Percentiles rank a stretch among this genome's conserved stretches.
Evolutionary conservation across 169 alveolate species (phyloP).

Genomic region (Plasmodium yoelii): DNA sequence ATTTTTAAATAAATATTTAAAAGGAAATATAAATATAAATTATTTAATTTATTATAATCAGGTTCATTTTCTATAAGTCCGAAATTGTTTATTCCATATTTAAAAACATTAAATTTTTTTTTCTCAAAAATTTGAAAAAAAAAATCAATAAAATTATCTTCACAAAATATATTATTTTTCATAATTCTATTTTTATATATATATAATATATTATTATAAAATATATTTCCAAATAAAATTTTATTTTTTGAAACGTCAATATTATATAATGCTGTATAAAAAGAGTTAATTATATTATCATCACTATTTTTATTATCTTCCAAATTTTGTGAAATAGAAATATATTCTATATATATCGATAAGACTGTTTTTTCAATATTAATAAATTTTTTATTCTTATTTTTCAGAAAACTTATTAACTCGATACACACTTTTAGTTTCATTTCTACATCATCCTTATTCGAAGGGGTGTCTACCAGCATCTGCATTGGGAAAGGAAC

Average conservation of each 20-base stretch:
- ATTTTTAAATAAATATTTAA: neutral
- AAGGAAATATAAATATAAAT: conserved; percentile 5
- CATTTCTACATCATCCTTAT: neutral
- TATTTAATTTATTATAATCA: neutral
- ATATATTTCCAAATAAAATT: conserved; percentile 18
- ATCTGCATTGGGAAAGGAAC: too few species aligned
- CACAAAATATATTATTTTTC: conserved; percentile 6
- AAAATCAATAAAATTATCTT: conserved; percentile 13
- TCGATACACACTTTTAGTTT: conserved; percentile 22
- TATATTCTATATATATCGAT: conserved; percentile 10
- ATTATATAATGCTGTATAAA: conserved; percentile 18
- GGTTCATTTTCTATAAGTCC: neutral
- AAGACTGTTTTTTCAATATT: conserved; percentile 1
- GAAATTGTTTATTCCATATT: neutral
- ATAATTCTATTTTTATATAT: conserved; percentile 21
- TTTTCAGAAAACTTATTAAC: conserved; percentile 35
- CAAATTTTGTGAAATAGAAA: neutral
- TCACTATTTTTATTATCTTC: neutral
- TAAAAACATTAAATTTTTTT: neutral
- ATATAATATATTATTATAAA: conserved; percentile 33
- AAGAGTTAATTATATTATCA: conserved; percentile 1
- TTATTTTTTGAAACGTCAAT: neutral
- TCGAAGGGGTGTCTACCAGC: neutral
- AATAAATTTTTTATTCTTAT: conserved; percentile 3
- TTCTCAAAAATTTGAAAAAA: neutral